Evolutionary conservation across 345 rosid genomes (phyloP).

Genomic region (Leavenworthia alabamica): DNA sequence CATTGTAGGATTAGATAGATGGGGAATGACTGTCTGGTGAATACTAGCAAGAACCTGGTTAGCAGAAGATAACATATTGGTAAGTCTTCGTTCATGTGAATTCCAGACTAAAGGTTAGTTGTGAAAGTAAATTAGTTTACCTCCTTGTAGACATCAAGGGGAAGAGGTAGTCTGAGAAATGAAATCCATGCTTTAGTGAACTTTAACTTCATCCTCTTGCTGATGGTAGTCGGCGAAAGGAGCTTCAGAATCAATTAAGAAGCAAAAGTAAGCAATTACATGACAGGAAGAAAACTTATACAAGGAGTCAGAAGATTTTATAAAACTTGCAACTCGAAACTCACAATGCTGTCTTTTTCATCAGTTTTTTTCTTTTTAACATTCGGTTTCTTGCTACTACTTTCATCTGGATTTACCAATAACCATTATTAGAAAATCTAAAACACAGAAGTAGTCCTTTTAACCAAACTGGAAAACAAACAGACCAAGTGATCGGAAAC

Average conservation of each 20-base stretch:
- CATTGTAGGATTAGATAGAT: conserved; percentile 67
- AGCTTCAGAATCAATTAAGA: conserved; percentile 32
- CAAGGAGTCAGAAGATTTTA: background rate
- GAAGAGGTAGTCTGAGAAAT: conserved; percentile 82
- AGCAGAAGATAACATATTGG: conserved; percentile 28
- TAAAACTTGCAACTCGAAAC: conserved; percentile 16
- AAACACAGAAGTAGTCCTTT: background rate
- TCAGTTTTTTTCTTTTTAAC: conserved; percentile 34
- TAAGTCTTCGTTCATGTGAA: background rate
- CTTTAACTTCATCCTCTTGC: conserved; percentile 78
- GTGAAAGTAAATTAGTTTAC: conserved; percentile 31
- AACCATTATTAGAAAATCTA: conserved; percentile 2
- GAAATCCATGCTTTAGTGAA: conserved; percentile 90
- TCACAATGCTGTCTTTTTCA: conserved; percentile 39
- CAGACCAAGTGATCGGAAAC: background rate
- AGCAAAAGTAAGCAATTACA: background rate
- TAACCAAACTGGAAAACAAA: background rate
- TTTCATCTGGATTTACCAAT: conserved; percentile 28
- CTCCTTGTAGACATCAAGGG: conserved; percentile 86
- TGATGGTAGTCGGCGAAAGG: conserved; percentile 45
- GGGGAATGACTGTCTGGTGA: conserved; percentile 72
- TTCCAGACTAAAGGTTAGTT: background rate
- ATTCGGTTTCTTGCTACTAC: conserved; percentile 2
- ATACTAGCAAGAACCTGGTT: conserved; percentile 70
- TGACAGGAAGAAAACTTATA: background rate